Evolutionary conservation across 352 stramenopile species (phyloP), one percentile per base, ranked within the genome.

Genomic region (Plasmopara muralis): DNA sequence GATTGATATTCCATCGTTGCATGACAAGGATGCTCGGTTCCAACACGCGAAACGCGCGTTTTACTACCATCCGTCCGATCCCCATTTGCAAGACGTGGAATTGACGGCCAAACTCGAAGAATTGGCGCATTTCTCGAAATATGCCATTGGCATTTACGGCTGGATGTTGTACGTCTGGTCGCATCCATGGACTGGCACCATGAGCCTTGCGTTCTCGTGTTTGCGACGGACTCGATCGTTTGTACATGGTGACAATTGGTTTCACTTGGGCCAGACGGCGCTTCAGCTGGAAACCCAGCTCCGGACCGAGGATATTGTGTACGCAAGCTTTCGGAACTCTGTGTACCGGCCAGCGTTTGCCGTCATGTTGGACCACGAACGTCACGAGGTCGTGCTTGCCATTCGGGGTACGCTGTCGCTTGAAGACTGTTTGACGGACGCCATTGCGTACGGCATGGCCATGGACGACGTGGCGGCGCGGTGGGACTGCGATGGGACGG

Each of bases 161-260:
- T 94, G 84, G 84, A 94, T 94, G 82, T 64, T 94, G 39, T 94
- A 87, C 56, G 77, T 94, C 25, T 94, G 84, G 84, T 91, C 81
- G n/a, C 80, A 91, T 43, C 84, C 84, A 7, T 94, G 84, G 82
- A 89, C 53, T n/a, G 78, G 77, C 29, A 87, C 77, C 2, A 81
- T 88, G 33, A 62, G 76, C 10, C 58, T 94, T 4, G 77, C 83
- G 5, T 86, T 94, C 37, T 79, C 78, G 43, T 92, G 81, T 53
- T 55, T 87, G 41, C 88, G 85, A 53, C 77, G 75, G 16, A 63
- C 64, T 8, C 47, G 67, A 16, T 37, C 28, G 15, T 89, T 86
- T 57, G 87, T 94, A 20, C 84, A 93, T 49, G 82, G 84, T 20
- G 84, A 93, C 59, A 94, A 94, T 57, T 85, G 79, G 58, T 88